Evolutionary conservation across 805 yeast species (phyloP).

Genomic region (Saccharomycopsis synnaedendra): DNA sequence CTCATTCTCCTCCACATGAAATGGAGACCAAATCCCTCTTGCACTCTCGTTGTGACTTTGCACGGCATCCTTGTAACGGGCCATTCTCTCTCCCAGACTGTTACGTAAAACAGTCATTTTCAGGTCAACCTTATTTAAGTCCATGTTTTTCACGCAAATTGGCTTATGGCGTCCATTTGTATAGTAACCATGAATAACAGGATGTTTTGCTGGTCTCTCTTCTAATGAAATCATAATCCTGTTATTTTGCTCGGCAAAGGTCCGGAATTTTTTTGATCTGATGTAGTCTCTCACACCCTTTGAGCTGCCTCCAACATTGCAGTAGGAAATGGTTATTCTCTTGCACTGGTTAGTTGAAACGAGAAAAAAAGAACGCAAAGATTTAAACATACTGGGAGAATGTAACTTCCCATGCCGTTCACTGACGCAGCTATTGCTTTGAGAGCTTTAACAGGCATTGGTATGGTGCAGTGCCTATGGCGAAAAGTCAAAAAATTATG

Average conservation of each 20-base stretch:
- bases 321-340: constrained; percentile 64
- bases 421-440: constrained; percentile 15
- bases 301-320: constrained; percentile 96
- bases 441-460: constrained; percentile 15
- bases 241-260: constrained; percentile 50
- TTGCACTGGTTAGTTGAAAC: constrained; percentile 34
- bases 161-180: constrained; percentile 35
- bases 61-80: constrained; percentile 62
- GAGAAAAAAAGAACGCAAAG: not conserved
- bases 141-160: constrained; percentile 70
- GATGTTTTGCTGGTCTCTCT: constrained; percentile 80
- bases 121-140: constrained; percentile 45
- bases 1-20: constrained; percentile 52
- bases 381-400: constrained; percentile 8
- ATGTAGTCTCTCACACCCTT: constrained; percentile 69
- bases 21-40: constrained; percentile 97
- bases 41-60: constrained; percentile 71
- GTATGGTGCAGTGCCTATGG: not conserved
- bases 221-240: constrained; percentile 61
- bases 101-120: constrained; percentile 55
- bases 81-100: constrained; percentile 52
- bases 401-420: constrained; percentile 12
- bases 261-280: constrained; percentile 34
- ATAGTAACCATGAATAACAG: constrained; percentile 54
- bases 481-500: too few relatives aligned